Evolutionary conservation across 169 alveolate species (phyloP), one percentile per base, ranked within the genome.

Genomic region (Theileria luwenshuni): DNA sequence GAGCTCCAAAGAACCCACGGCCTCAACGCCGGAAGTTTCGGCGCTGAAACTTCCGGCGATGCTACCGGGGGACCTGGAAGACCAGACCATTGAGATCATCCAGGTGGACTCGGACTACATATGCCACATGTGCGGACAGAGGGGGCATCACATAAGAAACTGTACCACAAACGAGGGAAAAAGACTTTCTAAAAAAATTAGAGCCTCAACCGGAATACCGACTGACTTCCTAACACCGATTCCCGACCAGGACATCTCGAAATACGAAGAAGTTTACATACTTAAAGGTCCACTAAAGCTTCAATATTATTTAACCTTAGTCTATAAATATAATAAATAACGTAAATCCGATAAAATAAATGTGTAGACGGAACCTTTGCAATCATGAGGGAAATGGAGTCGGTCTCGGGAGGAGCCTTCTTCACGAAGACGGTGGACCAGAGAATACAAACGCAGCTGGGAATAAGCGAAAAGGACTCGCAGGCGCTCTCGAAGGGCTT

Each of bases 201-300:
- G 94, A 38, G 89, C 93, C 3, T 92, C 95, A 8, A 92, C 95
- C n/a, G 95, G 95, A 33, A 92, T 92, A 5, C 95, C 95, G 0
- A 83, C 87, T n/a, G 91, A 91, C 67, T 92, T 92, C 61, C 58
- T 92, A 0, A 81, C 90, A 23, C 84, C 91, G 27, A 92, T 92
- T 45, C 77, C 72, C 61, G 69, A 83, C 52, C 92, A 87, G 42
- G 95, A 92, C 60, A 90, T 84, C 45, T 72, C 64, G 73, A 91
- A 86, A 74, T 91, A 84, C 85, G 93, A 79, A 47, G 95, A 89
- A 69, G 89, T 89, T 52, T 89, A 89, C 69, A 81, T 74, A 19
- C 68, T 89, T 21, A 89, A 84, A 62, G 75, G 89, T 81, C 38
- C 27, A 80, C 41, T 32, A 7, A 6, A 61, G 28, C 5, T 13